Evolutionary conservation across 106 monocot species (phyloP), one percentile per base, ranked within the genome.

Genomic region (Vanilla planifolia): DNA sequence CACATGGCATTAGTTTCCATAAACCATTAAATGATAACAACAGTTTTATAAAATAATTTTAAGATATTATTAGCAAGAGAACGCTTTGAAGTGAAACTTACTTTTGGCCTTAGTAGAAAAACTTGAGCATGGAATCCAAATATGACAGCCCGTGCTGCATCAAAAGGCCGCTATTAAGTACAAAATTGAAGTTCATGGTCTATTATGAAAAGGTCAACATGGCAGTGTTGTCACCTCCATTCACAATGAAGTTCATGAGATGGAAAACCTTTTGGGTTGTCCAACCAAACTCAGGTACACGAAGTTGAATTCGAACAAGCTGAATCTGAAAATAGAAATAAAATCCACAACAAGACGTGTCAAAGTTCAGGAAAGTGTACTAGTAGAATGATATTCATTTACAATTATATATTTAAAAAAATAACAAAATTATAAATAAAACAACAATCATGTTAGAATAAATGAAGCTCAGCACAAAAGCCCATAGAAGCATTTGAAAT

Each of bases 231-330:
- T 65, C 48, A 93, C 92, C 87, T 73, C 87, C 93, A 67, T 88
- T 93, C 43, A 93, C 93, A 51, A 93, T 66, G 53, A 93, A 88
- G 74, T 93, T 93, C 88, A 93, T 88, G 27, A 93, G 77, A 75
- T 93, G 93, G 63, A 93, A 93, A 43, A 93, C 77, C 68, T 93
- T 93, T 62, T 93, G 93, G 33, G 88, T 93, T 46, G 93, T 93
- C 93, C 93, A 93, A 36, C 93, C 81, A 77, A 71, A 85, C 43
- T 93, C 93, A 62, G 93, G 93, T 25, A 93, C 93, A 50, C 93
- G 75, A 16, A 70, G 48, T 42, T 88, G 85, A 61, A 93, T 93
- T 37, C 88, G 70, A 23, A 93, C 70, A 11, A 93, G 63, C 74
- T 93, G 88, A 28, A 88, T 72, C 93, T 93, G 65, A 5, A 69